These are phyloP conservation scores for Rhodomyrtus psidioides DNA, from an alignment of 441 rosid species.

Conservation along the genomic window DNA sequence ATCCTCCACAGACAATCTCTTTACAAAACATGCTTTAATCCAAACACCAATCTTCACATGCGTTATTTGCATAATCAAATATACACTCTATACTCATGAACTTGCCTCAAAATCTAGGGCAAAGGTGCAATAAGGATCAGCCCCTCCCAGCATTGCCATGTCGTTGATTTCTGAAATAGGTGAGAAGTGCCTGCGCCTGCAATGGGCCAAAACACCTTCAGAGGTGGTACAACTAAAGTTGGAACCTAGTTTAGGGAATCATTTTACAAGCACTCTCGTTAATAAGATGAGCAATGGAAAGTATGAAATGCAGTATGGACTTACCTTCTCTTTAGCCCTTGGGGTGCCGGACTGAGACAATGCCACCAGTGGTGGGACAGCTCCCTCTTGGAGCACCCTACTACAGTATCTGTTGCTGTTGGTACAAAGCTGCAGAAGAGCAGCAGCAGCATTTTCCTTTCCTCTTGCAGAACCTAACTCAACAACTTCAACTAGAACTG, in stretches of 20 bases:
- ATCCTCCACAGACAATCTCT: constrained; percentile 16
- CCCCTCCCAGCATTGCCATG: constrained; percentile 62
- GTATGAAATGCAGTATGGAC: not conserved
- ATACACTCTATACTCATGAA: constrained; percentile 27
- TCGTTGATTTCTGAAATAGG: constrained; percentile 72
- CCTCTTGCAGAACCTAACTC: constrained; percentile 93
- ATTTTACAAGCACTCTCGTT: not conserved
- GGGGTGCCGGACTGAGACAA: constrained; percentile 77
- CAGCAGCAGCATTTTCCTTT: constrained; percentile 93
- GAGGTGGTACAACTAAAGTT: not conserved
- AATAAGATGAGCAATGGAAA: not conserved
- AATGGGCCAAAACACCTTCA: constrained; percentile 3
- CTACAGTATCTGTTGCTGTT: constrained; percentile 46
- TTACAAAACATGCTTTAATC: constrained; percentile 17
- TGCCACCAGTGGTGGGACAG: constrained; percentile 84
- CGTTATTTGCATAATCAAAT: constrained; percentile 30
- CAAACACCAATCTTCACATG: constrained; percentile 14
- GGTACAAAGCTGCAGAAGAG: constrained; percentile 73
- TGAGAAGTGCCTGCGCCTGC: constrained; percentile 84
- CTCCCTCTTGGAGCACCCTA: constrained; percentile 84
- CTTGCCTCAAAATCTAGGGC: constrained; percentile 16
- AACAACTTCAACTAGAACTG: constrained; percentile 80
- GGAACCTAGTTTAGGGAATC: not conserved
- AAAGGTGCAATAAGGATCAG: constrained; percentile 23
- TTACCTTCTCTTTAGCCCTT: constrained; percentile 85